Conservation (phyloP, 2,329 filamentous ascomycete genomes). For the Kalmusia sp. region DNA sequence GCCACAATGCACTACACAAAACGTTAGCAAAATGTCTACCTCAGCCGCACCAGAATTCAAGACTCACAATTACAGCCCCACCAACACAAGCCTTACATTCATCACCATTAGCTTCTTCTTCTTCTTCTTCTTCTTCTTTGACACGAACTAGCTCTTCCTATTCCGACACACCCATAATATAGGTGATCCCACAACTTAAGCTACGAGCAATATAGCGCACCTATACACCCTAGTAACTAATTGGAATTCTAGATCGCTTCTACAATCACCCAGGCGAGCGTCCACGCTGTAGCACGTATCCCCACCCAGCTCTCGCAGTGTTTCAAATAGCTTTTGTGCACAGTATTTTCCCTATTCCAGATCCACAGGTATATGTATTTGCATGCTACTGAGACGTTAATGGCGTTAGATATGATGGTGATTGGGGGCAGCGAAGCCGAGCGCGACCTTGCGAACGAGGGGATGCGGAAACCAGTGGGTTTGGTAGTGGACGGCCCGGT, state of each 20-base stretch:
- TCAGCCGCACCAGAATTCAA: not conserved
- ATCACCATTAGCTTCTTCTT: slow-evolving; percentile 55
- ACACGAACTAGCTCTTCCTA: slow-evolving; percentile 47
- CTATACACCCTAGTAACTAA: slow-evolving; percentile 68
- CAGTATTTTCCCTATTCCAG: slow-evolving; percentile 63
- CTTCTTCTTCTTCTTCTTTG: too few relatives aligned
- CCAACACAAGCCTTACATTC: slow-evolving; percentile 52
- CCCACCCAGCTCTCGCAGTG: slow-evolving; percentile 61
- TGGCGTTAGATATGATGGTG: slow-evolving; percentile 74
- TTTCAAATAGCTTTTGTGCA: slow-evolving; percentile 31
- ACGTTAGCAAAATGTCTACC: slow-evolving; percentile 3
- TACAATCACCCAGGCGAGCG: slow-evolving; percentile 71
- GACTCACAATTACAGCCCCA: slow-evolving; percentile 39
- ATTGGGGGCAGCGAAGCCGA: slow-evolving; percentile 73
- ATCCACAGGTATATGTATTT: slow-evolving; percentile 72
- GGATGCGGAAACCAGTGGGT: slow-evolving; percentile 70
- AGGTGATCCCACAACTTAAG: slow-evolving; percentile 62
- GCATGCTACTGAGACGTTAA: slow-evolving; percentile 71
- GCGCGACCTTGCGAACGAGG: slow-evolving; percentile 68
- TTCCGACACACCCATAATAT: slow-evolving; percentile 59
- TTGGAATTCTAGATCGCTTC: slow-evolving; percentile 74
- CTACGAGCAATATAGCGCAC: slow-evolving; percentile 69
- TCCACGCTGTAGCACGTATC: slow-evolving; percentile 64
- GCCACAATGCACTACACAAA: slow-evolving; percentile 32
- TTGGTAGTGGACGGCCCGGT: slow-evolving; percentile 67